These are phyloP conservation scores for Flaveria linearis DNA, from an alignment of 129 eudicot species.

Conservation along the genomic window DNA sequence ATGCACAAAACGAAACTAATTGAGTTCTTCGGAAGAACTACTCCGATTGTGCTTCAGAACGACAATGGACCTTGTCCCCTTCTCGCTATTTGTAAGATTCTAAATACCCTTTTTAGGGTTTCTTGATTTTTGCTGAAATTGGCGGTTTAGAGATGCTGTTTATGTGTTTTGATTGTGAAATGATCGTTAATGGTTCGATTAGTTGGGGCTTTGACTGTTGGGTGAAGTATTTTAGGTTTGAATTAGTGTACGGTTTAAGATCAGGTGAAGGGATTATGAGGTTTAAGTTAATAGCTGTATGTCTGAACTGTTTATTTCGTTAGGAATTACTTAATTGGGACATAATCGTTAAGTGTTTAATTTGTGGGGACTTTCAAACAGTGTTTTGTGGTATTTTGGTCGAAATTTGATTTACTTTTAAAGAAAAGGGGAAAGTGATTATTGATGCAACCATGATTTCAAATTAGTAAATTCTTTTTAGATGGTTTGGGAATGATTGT, in stretches of 20 bases:
- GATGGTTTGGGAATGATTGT: not conserved
- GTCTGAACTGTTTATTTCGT: constrained; percentile 2
- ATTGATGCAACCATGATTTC: not conserved
- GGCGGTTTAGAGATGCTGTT: not conserved
- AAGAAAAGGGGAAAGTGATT: constrained; percentile 12
- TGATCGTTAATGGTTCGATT: constrained; percentile 20
- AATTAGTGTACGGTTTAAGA: constrained; percentile 2
- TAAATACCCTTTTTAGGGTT: constrained; percentile 35
- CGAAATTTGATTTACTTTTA: not conserved
- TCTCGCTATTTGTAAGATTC: constrained; percentile 75
- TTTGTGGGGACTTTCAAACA: constrained; percentile 5
- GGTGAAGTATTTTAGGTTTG: constrained; percentile 18
- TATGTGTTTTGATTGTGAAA: constrained; percentile 14
- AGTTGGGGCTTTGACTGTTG: not conserved
- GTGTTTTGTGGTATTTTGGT: constrained; percentile 15
- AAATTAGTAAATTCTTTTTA: not conserved
- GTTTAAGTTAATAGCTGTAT: not conserved
- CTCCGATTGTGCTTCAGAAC: constrained; percentile 87
- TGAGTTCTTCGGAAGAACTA: constrained; percentile 65
- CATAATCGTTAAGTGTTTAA: not conserved
- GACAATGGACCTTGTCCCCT: constrained; percentile 99
- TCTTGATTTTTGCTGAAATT: constrained; percentile 8
- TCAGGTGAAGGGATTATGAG: constrained; percentile 7
- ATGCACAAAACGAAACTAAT: constrained; percentile 73
- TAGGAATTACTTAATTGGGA: constrained; percentile 20